Evolutionary conservation across 805 yeast species (phyloP), one percentile per base, ranked within the genome.

Genomic region (Yarrowia sp.): DNA sequence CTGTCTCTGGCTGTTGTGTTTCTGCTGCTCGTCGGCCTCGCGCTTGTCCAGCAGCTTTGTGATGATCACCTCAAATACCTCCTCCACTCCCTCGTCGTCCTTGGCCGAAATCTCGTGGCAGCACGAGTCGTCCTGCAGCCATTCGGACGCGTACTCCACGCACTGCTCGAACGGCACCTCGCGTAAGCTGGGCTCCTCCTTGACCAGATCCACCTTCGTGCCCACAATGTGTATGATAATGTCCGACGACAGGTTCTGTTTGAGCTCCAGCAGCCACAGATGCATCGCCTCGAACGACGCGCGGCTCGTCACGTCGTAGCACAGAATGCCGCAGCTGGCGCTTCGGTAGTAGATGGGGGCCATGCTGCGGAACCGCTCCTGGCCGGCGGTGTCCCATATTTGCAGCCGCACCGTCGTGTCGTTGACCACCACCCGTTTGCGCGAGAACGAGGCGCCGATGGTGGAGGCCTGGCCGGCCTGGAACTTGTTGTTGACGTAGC

Each of bases 321-420:
- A 77, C 41, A 77, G 72, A 42, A 77, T 77, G 46, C 79, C 79
- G 67, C 79, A 77, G n/a, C 74, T 73, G 14, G 79, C 79, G 14
- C 77, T 74, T 40, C 79, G 86, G 80, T 77, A 77, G 70, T 77
- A 77, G 76, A 77, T 77, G n/a, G 79, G 79, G 1, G 79, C 93
- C 81, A 92, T 92, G 50, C 97, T 91, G 81, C 97, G 86, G 82
- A 92, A 92, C 76, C 97, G 84, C 79, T 92, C 97, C 81, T 92
- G 97, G n/a, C 97, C 97, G 0, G 97, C 97, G 49, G 97, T 92
- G 78, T 92, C 97, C 97, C 97, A 87, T 10, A 87, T 82, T 75
- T 87, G 91, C 46, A 87, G 77, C 49, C 79, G 72, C 41, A 77
- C 77, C 32, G 73, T 72, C 55, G 72, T 74, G 56, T 75, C 79